Evolutionary conservation across 441 rosid genomes (phyloP).

Genomic region (Erodium moschatum): DNA sequence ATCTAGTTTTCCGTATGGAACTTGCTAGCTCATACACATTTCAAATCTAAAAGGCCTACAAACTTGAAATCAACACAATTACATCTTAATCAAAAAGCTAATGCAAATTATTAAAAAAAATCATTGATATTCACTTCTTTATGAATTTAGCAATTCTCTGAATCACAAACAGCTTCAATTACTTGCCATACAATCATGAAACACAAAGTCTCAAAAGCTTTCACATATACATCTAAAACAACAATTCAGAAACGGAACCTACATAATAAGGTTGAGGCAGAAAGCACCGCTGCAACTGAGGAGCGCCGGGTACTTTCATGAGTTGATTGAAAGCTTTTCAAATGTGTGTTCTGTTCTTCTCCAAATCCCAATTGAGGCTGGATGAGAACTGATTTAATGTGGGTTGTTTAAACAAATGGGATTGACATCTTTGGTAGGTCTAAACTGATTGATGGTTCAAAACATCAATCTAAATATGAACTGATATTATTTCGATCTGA

Average conservation of each 20-base stretch:
- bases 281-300: slow-evolving; percentile 29
- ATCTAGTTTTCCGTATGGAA: background rate
- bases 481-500: too few relatives aligned
- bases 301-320: slow-evolving; percentile 26
- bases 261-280: slow-evolving; percentile 77
- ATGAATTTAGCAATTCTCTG: too few relatives aligned
- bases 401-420: too few relatives aligned
- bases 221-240: background rate
- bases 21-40: background rate
- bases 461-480: too few relatives aligned
- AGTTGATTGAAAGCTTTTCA: too few relatives aligned
- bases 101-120: too few relatives aligned
- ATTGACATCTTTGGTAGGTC: too few relatives aligned
- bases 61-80: background rate
- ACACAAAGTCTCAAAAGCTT: background rate
- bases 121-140: background rate
- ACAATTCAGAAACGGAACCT: slow-evolving; percentile 30
- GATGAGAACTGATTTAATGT: too few relatives aligned
- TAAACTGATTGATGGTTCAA: too few relatives aligned
- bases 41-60: background rate
- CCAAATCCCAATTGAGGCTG: too few relatives aligned
- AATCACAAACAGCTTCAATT: background rate
- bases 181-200: background rate
- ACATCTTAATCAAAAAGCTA: background rate
- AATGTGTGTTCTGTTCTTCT: too few relatives aligned